Evolutionary conservation across 192 early-diverging fungal species (phyloP).

Genomic region (Borealophlyctis nickersoniae): DNA sequence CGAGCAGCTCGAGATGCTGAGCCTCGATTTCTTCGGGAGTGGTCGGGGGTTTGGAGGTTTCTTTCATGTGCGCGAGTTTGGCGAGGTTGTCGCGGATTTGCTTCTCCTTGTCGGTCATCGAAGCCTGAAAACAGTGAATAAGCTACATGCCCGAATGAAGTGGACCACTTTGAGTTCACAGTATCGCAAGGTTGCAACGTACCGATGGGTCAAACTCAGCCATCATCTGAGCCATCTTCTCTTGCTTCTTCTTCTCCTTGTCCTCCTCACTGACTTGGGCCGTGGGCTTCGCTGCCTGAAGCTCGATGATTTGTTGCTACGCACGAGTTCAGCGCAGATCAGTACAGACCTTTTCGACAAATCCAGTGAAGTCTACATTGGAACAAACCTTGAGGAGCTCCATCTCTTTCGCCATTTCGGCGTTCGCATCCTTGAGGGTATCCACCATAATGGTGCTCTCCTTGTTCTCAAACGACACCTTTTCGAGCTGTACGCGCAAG

Average conservation of each 20-base stretch:
- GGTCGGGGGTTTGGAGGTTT: constrained; percentile 40
- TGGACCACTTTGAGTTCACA: too few relatives aligned
- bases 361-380: neutral
- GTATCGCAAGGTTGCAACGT: constrained; percentile 25
- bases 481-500: constrained; percentile 81
- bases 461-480: constrained; percentile 82
- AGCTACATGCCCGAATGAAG: neutral
- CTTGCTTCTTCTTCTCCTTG: constrained; percentile 75
- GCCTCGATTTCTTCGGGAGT: constrained; percentile 62
- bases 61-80: constrained; percentile 64
- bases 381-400: constrained; percentile 67
- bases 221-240: constrained; percentile 85
- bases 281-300: constrained; percentile 33
- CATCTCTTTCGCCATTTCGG: constrained; percentile 70
- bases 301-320: constrained; percentile 47
- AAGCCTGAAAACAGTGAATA: constrained; percentile 42
- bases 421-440: constrained; percentile 79
- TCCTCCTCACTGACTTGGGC: constrained; percentile 47
- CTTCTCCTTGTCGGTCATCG: constrained; percentile 72
- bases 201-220: constrained; percentile 73
- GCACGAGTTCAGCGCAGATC: constrained; percentile 8
- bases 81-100: constrained; percentile 67
- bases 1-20: constrained; percentile 68
- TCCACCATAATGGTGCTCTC: constrained; percentile 89
- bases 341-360: neutral